Percentiles rank a stretch among this genome's conserved stretches.
Evolutionary conservation across 805 yeast species (phyloP).

Genomic region (Lachancea waltii): DNA sequence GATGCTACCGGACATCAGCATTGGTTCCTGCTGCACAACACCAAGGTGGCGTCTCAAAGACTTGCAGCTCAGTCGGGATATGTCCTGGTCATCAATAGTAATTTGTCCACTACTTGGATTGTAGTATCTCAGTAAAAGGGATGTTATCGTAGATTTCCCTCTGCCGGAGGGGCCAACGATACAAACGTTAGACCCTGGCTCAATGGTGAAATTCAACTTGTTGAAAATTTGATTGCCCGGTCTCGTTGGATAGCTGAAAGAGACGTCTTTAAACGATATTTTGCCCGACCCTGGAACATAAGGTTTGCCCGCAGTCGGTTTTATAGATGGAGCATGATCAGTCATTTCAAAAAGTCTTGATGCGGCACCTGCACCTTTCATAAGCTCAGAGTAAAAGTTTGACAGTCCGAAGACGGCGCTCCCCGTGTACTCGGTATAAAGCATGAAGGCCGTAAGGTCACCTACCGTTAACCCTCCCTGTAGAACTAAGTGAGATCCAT

Average conservation of each 20-base stretch:
- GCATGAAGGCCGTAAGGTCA: constrained; percentile 86
- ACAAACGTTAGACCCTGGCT: constrained; percentile 57
- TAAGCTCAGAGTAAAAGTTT: constrained; percentile 85
- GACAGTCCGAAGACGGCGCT: constrained; percentile 87
- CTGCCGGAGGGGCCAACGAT: constrained; percentile 84
- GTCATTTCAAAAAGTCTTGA: constrained; percentile 83
- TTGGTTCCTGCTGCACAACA: constrained; percentile 74
- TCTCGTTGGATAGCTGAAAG: constrained; percentile 84
- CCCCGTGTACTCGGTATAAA: constrained; percentile 94
- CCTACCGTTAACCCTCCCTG: constrained; percentile 76
- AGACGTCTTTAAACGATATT: constrained; percentile 59
- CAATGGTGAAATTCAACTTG: constrained; percentile 42
- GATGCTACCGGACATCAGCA: constrained; percentile 73
- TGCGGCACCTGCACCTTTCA: constrained; percentile 98
- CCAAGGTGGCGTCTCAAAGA: constrained; percentile 54
- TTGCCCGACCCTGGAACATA: constrained; percentile 35
- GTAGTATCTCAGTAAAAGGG: constrained; percentile 53
- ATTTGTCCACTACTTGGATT: constrained; percentile 42
- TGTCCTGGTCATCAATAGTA: constrained; percentile 45
- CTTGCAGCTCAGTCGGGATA: constrained; percentile 42
- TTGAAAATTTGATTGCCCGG: constrained; percentile 54
- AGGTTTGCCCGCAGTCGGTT: constrained; percentile 54
- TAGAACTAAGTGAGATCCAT: constrained; percentile 79
- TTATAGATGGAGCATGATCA: constrained; percentile 66
- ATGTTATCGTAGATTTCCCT: constrained; percentile 80